Base-by-base conservation (phyloP, 139 green algal genomes). In the Coelastrella sp. region DNA sequence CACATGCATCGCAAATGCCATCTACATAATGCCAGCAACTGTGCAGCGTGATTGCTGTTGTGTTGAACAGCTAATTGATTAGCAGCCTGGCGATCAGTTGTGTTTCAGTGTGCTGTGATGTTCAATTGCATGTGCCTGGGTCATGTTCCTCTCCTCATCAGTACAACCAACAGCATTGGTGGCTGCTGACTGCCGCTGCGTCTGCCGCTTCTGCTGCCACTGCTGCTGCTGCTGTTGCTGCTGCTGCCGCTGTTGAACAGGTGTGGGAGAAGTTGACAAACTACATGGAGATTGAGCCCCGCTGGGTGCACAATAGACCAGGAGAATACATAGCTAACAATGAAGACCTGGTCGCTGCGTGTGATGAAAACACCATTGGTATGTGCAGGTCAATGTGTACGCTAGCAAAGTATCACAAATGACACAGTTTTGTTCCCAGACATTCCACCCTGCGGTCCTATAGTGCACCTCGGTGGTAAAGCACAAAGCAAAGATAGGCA, bases 321-420 rank as follows among this genome's bases (percentile, higher is more conserved):
- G 83, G 83, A 11, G 17, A 66, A 5, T 88, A 80, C 66, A n/a
- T 65, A 17, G 83, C 83, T 5, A 19, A 20, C 5, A 88, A 88
- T 73, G 65, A 88, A 10, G 83, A 88, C 85, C 56, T 83, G 17
- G 57, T 89, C 14, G 85, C 54, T 6, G 85, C 71, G 7, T 89
- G 71, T 59, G 71, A 97, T 79, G 93, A 97, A 85, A 96, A 97
- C 93, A 98, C 96, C 19, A 97, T 97, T 32, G 94, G 95, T 88
- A 7, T 2, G n/a, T n/a, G n/a, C n/a, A n/a, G n/a, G n/a, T 71
- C 11, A 13, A 19, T 19, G 61, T 71, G 3, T 19, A 5, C 14
- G 61, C 61, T 19, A 71, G 11, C 61, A 71, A 71, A 71, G 3
- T 71, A 71, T 10, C 14, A 71, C 14, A 3, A 71, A 68, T 68